A percentile compares a stretch with the other conserved stretches of the same genome.
phyloP scores from a whole-genome alignment of 1,284 basidiomycete genomes.

The Ustilago sp. region DNA sequence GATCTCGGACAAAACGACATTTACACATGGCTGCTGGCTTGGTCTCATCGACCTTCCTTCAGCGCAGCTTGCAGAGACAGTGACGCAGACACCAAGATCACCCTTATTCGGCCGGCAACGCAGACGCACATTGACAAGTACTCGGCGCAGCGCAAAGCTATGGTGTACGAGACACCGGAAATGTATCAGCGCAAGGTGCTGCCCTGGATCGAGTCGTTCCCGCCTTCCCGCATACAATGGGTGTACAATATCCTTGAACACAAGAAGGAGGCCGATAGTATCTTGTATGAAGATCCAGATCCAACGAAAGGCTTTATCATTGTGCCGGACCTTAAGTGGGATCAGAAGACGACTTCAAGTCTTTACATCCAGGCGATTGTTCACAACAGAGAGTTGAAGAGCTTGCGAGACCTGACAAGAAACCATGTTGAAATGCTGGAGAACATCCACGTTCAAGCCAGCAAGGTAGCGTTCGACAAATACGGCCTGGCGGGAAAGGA shows the following conservation, averaged over 20 bases:
- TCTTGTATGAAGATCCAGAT: conserved; percentile 77
- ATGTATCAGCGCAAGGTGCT: conserved; percentile 55
- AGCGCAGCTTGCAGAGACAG: not conserved
- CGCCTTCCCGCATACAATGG: conserved; percentile 77
- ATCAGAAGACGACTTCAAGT: conserved; percentile 76
- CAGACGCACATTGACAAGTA: conserved; percentile 75
- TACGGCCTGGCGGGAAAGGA: conserved; percentile 77
- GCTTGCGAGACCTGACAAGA: conserved; percentile 72
- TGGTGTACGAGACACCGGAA: conserved; percentile 71
- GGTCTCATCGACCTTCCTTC: conserved; percentile 16
- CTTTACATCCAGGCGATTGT: conserved; percentile 70
- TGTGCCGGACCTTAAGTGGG: conserved; percentile 74
- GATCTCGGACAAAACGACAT: conserved; percentile 66
- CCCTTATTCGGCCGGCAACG: conserved; percentile 60
- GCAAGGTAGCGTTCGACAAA: conserved; percentile 74
- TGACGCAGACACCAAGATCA: conserved; percentile 64
- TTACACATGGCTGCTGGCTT: conserved; percentile 66
- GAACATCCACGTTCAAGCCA: conserved; percentile 76
- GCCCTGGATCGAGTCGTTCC: conserved; percentile 65
- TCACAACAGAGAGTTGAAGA: conserved; percentile 66
- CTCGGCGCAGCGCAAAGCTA: conserved; percentile 77
- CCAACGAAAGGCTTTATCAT: conserved; percentile 76
- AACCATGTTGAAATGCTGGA: conserved; percentile 79
- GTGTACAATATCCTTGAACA: conserved; percentile 87
- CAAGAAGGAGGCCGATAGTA: conserved; percentile 80